Percentiles rank a stretch among this genome's conserved stretches.
phyloP scores from a whole-genome alignment of 805 yeast species.

The Lachancea waltii region DNA sequence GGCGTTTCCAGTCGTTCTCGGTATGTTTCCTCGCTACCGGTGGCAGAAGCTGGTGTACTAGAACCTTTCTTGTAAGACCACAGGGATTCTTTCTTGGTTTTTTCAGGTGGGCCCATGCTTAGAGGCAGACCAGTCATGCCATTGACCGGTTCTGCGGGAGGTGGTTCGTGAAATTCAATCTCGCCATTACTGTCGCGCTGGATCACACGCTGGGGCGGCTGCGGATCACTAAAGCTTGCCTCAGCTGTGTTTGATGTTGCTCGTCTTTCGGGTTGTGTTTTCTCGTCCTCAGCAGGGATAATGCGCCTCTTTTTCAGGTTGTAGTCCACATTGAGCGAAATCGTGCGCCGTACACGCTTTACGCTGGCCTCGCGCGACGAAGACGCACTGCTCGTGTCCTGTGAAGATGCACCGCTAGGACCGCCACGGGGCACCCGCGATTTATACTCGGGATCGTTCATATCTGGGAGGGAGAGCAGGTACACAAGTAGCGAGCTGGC shows the following conservation, averaged over 20 bases:
- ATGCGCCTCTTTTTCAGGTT: conserved; percentile 29
- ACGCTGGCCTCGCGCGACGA: conserved; percentile 9
- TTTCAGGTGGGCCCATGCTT: conserved; percentile 59
- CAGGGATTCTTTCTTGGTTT: conserved; percentile 48
- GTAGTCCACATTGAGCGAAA: conserved; percentile 29
- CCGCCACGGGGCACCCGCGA: no score
- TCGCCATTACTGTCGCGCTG: conserved; percentile 14
- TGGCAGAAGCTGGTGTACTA: no score
- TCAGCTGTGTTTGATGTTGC: no score
- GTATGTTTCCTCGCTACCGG: conserved; percentile 23
- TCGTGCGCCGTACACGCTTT: conserved; percentile 25
- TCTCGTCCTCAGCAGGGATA: conserved; percentile 22
- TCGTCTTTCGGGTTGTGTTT: no score
- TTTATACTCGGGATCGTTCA: conserved; percentile 4
- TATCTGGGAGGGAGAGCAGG: no score
- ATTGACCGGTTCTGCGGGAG: conserved; percentile 46
- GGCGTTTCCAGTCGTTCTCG: conserved; percentile 28
- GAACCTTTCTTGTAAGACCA: conserved; percentile 39
- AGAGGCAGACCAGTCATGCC: conserved; percentile 68
- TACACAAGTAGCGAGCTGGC: no score
- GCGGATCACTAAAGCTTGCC: no score
- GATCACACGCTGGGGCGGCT: conserved; percentile 1
- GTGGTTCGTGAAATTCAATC: conserved; percentile 45
- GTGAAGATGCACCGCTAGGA: no score
- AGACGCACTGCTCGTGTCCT: no score